These are phyloP conservation scores for Niveomyces coronatus DNA, from an alignment of 2,329 filamentous ascomycete species.

Conservation along the genomic window DNA sequence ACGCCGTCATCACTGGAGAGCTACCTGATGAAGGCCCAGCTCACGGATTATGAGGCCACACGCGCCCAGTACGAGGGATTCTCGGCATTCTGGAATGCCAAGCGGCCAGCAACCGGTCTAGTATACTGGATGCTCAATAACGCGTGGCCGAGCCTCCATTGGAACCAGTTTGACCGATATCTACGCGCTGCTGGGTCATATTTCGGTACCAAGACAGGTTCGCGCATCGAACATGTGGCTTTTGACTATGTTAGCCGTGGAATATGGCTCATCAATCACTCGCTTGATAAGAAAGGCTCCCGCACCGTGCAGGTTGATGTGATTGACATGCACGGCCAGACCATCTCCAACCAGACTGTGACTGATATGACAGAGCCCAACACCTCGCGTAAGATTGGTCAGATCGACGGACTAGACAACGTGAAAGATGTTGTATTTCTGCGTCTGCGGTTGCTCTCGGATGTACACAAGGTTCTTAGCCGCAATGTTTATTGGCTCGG, in stretches of 20 bases:
- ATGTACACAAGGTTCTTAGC: constrained; percentile 29
- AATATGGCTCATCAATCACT: constrained; percentile 46
- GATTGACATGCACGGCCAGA: constrained; percentile 35
- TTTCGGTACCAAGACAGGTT: constrained; percentile 46
- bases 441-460: constrained; percentile 34
- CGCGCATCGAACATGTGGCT: constrained; percentile 40
- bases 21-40: constrained; percentile 49
- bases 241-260: constrained; percentile 40
- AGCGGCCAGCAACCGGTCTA: constrained; percentile 45
- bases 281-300: constrained; percentile 25
- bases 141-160: constrained; percentile 55
- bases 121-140: constrained; percentile 61
- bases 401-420: constrained; percentile 16
- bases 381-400: constrained; percentile 22
- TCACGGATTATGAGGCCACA: constrained; percentile 55
- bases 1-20: constrained; percentile 40
- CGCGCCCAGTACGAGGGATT: constrained; percentile 49
- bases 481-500: constrained; percentile 53
- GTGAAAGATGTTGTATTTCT: constrained; percentile 38
- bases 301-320: constrained; percentile 39
- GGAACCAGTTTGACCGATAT: constrained; percentile 56
- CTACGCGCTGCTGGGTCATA: constrained; percentile 47
- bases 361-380: constrained; percentile 32
- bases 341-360: constrained; percentile 24
- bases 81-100: constrained; percentile 36